These are phyloP conservation scores for Picochlorum sp. DNA, from an alignment of 139 green algal species.

Conservation along the genomic window DNA sequence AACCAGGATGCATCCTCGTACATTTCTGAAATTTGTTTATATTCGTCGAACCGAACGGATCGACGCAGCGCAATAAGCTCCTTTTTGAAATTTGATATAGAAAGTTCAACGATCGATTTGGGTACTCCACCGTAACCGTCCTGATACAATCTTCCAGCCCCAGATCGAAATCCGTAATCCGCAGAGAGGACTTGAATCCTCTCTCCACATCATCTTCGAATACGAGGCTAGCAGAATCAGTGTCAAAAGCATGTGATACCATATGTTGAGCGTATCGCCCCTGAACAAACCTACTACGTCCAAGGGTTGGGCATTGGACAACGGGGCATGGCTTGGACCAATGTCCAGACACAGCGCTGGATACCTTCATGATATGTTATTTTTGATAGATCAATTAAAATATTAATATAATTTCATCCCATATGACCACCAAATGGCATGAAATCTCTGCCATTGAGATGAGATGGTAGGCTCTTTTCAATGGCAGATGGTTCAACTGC, in stretches of 20 bases:
- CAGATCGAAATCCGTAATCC: constrained; percentile 81
- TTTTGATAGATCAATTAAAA: too few species aligned
- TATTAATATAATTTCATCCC: too few species aligned
- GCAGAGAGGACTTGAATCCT: constrained; percentile 51
- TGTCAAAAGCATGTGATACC: background rate
- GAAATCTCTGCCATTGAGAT: too few species aligned
- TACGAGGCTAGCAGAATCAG: background rate
- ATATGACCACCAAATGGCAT: too few species aligned
- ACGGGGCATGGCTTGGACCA: too few species aligned
- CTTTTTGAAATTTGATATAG: constrained; percentile 58
- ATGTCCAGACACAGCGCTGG: too few species aligned
- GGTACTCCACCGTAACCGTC: constrained; percentile 72
- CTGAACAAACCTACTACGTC: constrained; percentile 1
- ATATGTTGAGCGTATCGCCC: background rate
- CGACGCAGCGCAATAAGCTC: constrained; percentile 54
- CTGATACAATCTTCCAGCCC: constrained; percentile 69
- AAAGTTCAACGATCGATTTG: constrained; percentile 46
- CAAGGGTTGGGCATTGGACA: background rate
- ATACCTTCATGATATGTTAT: too few species aligned
- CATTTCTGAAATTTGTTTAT: constrained; percentile 28
- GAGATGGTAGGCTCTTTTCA: too few species aligned
- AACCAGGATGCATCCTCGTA: background rate
- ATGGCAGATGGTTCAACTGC: too few species aligned
- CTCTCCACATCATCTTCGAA: constrained; percentile 22
- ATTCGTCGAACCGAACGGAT: constrained; percentile 60